phyloP scores from a whole-genome alignment of 176 grass and related monocot species.

The Zea mays region Zm-B73-REFERENCE-NAM-5.0 NC_050097.1:229948001-229948500 shows the following conservation, averaged over 20 bases:
- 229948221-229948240: background rate
- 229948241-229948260: conserved; percentile 12
- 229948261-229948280: background rate
- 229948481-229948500: conserved; percentile 5
- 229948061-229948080: conserved; percentile 96
- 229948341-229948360: background rate
- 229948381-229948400: conserved; percentile 1
- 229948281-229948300: background rate
- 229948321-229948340: background rate
- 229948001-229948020: conserved; percentile 88
- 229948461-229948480: background rate
- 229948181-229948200: conserved; percentile 54
- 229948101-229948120: conserved; percentile 86
- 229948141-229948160: conserved; percentile 86
- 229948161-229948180: conserved; percentile 87
- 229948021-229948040: conserved; percentile 82
- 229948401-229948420: background rate
- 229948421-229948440: conserved; percentile 11
- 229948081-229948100: conserved; percentile 92
- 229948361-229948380: background rate
- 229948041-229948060: conserved; percentile 94
- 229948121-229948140: conserved; percentile 71
- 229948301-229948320: background rate
- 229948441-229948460: background rate
- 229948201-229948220: background rate